phyloP scores from a whole-genome alignment of 1,284 basidiomycete genomes.

The Trametes versicolor region DNA sequence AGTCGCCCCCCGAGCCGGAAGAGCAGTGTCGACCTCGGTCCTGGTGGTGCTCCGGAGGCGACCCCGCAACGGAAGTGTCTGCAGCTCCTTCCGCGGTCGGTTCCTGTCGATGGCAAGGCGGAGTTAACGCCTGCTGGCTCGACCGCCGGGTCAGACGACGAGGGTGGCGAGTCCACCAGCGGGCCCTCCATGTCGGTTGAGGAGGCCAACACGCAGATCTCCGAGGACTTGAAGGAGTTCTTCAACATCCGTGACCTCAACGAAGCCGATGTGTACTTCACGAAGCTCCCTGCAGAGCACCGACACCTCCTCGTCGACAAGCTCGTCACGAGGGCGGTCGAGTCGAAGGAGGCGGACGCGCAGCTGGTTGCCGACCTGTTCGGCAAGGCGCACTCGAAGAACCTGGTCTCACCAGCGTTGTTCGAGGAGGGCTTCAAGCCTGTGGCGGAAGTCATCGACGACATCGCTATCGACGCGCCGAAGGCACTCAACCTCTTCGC shows the following conservation, averaged over 20 bases:
- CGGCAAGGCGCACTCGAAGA: conserved; percentile 62
- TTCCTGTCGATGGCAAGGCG: conserved; percentile 55
- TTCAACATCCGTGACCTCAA: conserved; percentile 81
- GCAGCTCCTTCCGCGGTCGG: conserved; percentile 69
- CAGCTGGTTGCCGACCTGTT: conserved; percentile 80
- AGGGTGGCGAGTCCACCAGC: conserved; percentile 51
- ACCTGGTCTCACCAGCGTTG: conserved; percentile 59
- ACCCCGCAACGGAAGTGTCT: conserved; percentile 78
- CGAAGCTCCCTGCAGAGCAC: conserved; percentile 70
- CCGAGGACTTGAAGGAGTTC: conserved; percentile 82
- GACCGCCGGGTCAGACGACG: conserved; percentile 63
- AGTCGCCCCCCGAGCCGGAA: conserved; percentile 60
- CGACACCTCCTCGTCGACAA: conserved; percentile 78
- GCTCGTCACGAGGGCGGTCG: conserved; percentile 75
- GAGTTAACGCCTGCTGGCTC: conserved; percentile 62
- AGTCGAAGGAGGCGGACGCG: conserved; percentile 88
- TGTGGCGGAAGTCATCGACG: conserved; percentile 82
- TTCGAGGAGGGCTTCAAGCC: conserved; percentile 75
- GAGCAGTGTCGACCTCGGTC: conserved; percentile 57
- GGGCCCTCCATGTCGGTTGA: conserved; percentile 68
- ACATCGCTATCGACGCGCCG: conserved; percentile 90
- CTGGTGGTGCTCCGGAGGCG: conserved; percentile 45
- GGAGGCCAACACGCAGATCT: conserved; percentile 82
- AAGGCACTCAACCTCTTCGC: conserved; percentile 85
- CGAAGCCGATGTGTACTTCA: conserved; percentile 90